phyloP scores from a whole-genome alignment of 805 yeast genomes.

The Myxozyma neotropica region DNA sequence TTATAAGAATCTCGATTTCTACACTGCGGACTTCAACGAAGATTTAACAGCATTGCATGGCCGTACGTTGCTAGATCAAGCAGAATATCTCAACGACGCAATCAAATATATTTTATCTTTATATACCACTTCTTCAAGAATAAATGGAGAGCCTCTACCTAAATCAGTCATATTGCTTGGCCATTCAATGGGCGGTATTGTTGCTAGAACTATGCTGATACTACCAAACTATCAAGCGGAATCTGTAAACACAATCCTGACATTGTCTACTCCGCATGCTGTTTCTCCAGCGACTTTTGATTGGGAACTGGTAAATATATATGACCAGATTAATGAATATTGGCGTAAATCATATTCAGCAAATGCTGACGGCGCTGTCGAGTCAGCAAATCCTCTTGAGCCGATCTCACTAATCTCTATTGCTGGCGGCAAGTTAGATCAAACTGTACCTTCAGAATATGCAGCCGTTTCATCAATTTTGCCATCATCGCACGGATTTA shows the following conservation, averaged over 20 bases:
- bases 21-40: constrained; percentile 91
- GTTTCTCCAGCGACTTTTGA: constrained; percentile 93
- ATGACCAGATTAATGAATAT: constrained; percentile 70
- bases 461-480: constrained; percentile 71
- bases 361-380: constrained; percentile 47
- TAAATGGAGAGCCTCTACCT: constrained; percentile 45
- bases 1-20: constrained; percentile 69
- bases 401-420: constrained; percentile 77
- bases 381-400: constrained; percentile 46
- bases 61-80: constrained; percentile 87
- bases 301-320: constrained; percentile 76
- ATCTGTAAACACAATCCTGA: constrained; percentile 80
- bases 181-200: constrained; percentile 98
- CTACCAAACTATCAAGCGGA: constrained; percentile 70
- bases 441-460: constrained; percentile 85
- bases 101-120: constrained; percentile 70
- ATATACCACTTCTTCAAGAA: constrained; percentile 45
- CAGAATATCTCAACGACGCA: constrained; percentile 90
- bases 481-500: constrained; percentile 76
- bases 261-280: constrained; percentile 89
- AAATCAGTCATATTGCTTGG: constrained; percentile 76
- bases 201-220: constrained; percentile 80
- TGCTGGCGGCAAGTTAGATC: constrained; percentile 84
- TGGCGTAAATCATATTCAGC: constrained; percentile 68
- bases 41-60: constrained; percentile 97